Percentiles rank a stretch among this genome's conserved stretches.
Evolutionary conservation across 1,284 basidiomycete genomes (phyloP).

Genomic region (Rhodotorula sp.): DNA sequence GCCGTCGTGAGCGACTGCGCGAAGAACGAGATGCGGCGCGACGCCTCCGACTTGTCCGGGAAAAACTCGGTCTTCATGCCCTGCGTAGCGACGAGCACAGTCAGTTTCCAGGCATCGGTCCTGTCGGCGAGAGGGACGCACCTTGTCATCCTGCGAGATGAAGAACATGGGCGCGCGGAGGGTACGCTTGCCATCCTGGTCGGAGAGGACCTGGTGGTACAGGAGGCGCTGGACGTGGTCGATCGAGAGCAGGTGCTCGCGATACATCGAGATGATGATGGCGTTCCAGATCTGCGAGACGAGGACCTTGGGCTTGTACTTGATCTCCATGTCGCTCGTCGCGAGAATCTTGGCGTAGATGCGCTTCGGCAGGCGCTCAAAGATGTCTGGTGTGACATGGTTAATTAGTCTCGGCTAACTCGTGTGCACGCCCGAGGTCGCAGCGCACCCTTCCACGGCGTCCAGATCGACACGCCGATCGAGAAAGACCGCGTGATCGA

Average conservation of each 20-base stretch:
- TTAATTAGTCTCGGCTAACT: too few relatives aligned
- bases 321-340: slow-evolving; percentile 88
- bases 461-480: slow-evolving; percentile 92
- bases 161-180: slow-evolving; percentile 92
- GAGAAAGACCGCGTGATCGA: slow-evolving; percentile 85
- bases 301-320: slow-evolving; percentile 96
- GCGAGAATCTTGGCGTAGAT: slow-evolving; percentile 92
- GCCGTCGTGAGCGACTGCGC: slow-evolving; percentile 88
- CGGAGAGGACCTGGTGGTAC: slow-evolving; percentile 88
- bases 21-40: slow-evolving; percentile 94
- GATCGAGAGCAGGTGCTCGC: slow-evolving; percentile 92
- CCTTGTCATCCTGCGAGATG: slow-evolving; percentile 81
- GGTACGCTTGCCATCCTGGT: slow-evolving; percentile 77
- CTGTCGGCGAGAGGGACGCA: background rate
- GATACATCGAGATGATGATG: slow-evolving; percentile 98
- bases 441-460: slow-evolving; percentile 78
- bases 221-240: slow-evolving; percentile 92
- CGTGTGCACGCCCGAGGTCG: too few relatives aligned
- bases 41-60: slow-evolving; percentile 85
- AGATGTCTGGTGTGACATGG: slow-evolving; percentile 64
- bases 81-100: background rate
- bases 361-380: slow-evolving; percentile 85
- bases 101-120: background rate
- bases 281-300: slow-evolving; percentile 98
- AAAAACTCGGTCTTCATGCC: slow-evolving; percentile 87